A percentile compares a stretch with the other conserved stretches of the same genome.
These are phyloP conservation scores for Leccinum disarticulatum DNA, from an alignment of 768 basidiomycete species.

Conservation along the genomic window DNA sequence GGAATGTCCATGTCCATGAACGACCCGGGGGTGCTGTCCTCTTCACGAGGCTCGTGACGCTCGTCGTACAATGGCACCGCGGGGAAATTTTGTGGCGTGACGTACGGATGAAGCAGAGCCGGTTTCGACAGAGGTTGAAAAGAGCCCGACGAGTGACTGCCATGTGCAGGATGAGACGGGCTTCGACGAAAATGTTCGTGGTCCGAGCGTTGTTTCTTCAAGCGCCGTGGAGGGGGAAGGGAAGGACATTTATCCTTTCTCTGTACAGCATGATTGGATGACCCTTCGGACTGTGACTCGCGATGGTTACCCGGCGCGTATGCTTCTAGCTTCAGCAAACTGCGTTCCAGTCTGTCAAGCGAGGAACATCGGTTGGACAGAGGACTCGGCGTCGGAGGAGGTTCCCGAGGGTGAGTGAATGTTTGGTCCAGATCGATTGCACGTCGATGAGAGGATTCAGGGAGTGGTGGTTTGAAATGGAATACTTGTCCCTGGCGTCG, in stretches of 20 bases:
- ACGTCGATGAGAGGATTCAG: not conserved
- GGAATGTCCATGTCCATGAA: conserved; percentile 37
- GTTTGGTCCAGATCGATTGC: conserved; percentile 9
- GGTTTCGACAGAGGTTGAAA: conserved; percentile 6
- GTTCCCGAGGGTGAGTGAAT: conserved; percentile 18
- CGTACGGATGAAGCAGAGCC: not conserved
- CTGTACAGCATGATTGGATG: conserved; percentile 3
- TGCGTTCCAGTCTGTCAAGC: conserved; percentile 34
- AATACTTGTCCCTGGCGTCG: conserved; percentile 32
- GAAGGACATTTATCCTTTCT: conserved; percentile 20
- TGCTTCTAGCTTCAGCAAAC: conserved; percentile 34
- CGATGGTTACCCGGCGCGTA: conserved; percentile 28
- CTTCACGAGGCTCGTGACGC: not conserved
- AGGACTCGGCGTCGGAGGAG: conserved; percentile 15
- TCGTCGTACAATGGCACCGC: conserved; percentile 1
- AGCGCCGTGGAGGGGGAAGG: conserved; percentile 16
- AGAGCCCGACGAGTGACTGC: conserved; percentile 6
- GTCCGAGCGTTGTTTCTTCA: conserved; percentile 15
- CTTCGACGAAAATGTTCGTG: not conserved
- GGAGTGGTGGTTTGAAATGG: conserved; percentile 7
- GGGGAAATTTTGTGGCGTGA: not conserved
- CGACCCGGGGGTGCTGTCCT: conserved; percentile 16
- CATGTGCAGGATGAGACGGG: conserved; percentile 1
- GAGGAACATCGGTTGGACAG: conserved; percentile 28
- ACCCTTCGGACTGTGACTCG: conserved; percentile 21